These are phyloP conservation scores for Epichloe sylvatica DNA, from an alignment of 2,329 filamentous ascomycete species.

Conservation along the genomic window DNA sequence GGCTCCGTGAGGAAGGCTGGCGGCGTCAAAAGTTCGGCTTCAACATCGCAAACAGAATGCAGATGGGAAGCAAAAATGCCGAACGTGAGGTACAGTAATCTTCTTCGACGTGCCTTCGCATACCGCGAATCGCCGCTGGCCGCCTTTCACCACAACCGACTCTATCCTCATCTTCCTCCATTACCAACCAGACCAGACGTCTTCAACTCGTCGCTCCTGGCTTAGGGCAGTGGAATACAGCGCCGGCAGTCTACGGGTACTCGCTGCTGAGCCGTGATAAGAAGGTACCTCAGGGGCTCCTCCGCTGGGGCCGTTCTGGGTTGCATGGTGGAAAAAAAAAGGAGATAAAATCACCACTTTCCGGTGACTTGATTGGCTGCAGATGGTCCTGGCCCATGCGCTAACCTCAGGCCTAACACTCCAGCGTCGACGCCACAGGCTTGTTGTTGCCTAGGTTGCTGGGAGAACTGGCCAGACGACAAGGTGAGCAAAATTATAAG, in stretches of 20 bases:
- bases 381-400: constrained; percentile 18
- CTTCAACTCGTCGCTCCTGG: no score
- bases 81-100: not conserved
- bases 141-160: no score
- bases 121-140: not conserved
- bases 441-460: constrained; percentile 33
- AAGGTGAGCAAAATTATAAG: constrained; percentile 40
- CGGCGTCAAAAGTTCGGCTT: no score
- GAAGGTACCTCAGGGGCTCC: constrained; percentile 26
- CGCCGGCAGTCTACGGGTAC: constrained; percentile 6
- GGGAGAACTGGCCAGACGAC: constrained; percentile 24
- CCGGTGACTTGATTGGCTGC: constrained; percentile 25
- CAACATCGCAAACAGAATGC: no score
- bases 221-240: no score
- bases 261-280: constrained; percentile 16
- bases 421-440: constrained; percentile 29
- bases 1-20: no score
- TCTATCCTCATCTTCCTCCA: no score
- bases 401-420: constrained; percentile 25
- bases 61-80: no score
- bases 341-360: constrained; percentile 23
- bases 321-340: constrained; percentile 21
- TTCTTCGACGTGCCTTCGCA: not conserved
- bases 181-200: no score
- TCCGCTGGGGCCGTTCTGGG: constrained; percentile 18